Conservation (phyloP, 306 rosid genomes). For the Acacia melanoxylon region DNA sequence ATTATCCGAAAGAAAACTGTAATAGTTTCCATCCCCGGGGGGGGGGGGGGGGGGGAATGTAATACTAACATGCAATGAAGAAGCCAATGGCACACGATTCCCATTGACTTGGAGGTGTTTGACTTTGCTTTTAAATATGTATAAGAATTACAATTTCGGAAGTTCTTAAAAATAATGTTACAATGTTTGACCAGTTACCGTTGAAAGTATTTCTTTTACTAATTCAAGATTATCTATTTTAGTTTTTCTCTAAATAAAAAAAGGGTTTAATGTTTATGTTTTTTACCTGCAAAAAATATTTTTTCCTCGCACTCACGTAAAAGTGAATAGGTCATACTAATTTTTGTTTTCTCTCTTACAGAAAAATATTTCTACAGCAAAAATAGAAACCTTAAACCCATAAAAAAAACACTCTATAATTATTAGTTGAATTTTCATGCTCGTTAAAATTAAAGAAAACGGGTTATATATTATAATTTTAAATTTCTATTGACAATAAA, state of each 20-base stretch:
- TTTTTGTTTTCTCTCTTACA: too few relatives aligned
- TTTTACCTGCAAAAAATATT: too few relatives aligned
- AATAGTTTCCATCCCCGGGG: too few relatives aligned
- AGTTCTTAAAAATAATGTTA: background rate
- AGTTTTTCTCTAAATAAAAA: background rate
- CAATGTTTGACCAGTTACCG: background rate
- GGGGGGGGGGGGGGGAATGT: background rate
- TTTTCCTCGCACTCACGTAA: too few relatives aligned
- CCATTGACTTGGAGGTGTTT: background rate
- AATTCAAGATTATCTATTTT: background rate
- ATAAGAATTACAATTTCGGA: background rate
- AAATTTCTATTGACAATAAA: too few relatives aligned
- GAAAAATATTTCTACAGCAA: too few relatives aligned
- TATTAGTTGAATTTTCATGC: background rate
- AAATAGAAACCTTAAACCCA: too few relatives aligned
- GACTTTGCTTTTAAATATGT: background rate
- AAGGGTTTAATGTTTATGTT: background rate
- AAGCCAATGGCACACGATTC: background rate
- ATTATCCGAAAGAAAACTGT: background rate
- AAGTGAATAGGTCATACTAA: too few relatives aligned
- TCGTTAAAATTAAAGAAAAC: background rate
- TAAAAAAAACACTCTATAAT: background rate
- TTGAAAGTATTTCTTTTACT: background rate
- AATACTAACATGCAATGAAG: background rate
- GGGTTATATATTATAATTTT: background rate